Conservation (phyloP, 202 grass and related monocot species). For the Eragrostis tef region DNA sequence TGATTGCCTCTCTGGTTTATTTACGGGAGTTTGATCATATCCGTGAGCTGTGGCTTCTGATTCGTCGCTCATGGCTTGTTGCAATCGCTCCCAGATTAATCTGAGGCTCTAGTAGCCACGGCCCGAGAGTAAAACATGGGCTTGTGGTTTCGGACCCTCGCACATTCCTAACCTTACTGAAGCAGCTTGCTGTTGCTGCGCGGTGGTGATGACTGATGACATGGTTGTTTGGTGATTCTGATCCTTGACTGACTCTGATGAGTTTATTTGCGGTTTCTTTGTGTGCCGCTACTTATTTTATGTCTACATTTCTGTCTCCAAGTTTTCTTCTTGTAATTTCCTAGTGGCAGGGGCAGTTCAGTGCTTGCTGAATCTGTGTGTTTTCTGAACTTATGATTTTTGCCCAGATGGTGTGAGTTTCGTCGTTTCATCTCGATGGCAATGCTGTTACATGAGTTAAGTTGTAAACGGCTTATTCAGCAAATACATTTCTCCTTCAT, state of each 20-base stretch:
- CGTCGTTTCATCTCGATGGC: neutral
- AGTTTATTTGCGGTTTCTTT: neutral
- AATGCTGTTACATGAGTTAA: no score
- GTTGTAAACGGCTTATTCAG: no score
- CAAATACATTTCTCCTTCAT: neutral
- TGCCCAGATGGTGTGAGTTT: neutral
- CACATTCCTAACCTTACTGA: neutral
- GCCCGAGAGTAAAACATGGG: neutral
- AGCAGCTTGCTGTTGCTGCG: neutral
- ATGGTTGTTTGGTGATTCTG: neutral
- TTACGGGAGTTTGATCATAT: neutral
- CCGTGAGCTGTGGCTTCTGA: neutral
- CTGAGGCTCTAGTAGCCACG: neutral
- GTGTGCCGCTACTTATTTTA: no score
- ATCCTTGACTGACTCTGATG: neutral
- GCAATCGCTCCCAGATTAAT: constrained; percentile 6
- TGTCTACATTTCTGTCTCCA: neutral
- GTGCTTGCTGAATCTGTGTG: neutral
- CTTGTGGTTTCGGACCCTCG: constrained; percentile 2
- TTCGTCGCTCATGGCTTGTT: neutral
- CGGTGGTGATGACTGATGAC: neutral
- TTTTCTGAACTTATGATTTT: neutral
- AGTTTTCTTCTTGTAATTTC: neutral
- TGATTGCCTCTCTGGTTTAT: neutral
- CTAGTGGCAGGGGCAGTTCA: neutral